Base-by-base conservation (phyloP, 1,284 basidiomycete genomes). In the Golubevia pallescens region DNA sequence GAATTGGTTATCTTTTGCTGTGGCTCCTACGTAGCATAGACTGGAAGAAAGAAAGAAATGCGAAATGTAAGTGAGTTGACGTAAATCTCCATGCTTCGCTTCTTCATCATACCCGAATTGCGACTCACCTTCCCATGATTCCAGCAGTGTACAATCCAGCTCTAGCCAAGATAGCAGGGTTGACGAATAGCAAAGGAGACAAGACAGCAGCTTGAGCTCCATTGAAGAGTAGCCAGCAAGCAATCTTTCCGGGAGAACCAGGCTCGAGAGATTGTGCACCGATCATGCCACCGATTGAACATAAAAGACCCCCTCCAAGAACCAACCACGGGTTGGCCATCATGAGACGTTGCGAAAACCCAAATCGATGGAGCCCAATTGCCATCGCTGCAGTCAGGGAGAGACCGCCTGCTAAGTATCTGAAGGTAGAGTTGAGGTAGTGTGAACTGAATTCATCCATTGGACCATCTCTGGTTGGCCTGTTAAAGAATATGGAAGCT, bases 101-200 rank as follows among this genome's bases (percentile, higher is more conserved):
- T 53, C n/a, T n/a, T n/a, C n/a, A 56, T 21, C 54, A 32, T 7
- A 32, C 20, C 10, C 20, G 24, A 56, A 32, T 13, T 28, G 6
- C 10, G 20, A 32, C 54, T 38, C 34, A 38, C 34, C 5, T 5
- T 13, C 93, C 94, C 19, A 95, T 91, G 2, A 94, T 89, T 57
- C 93, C 94, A 56, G 91, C 89, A 0, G 94, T 95, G 86, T 96
- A 96, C 3, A 96, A 87, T 10, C 93, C 94, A 7, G 94, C 94
- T 53, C 94, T 90, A n/a, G 92, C 91, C 57, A 96, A 89, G 67
- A 96, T 89, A 13, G 93, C 93, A 1, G 94, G 94, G 78, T 89
- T 91, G 62, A 94, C 86, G 89, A 95, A 95, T 87, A 93, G 93
- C 21, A 96, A 86, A 7, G 84, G 84, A 55, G 76, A 73, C 34